A percentile compares a stretch with the other conserved stretches of the same genome.
Evolutionary conservation across 176 grass and related monocot species (phyloP).

Genomic region (Alloteropsis semialata): DNA sequence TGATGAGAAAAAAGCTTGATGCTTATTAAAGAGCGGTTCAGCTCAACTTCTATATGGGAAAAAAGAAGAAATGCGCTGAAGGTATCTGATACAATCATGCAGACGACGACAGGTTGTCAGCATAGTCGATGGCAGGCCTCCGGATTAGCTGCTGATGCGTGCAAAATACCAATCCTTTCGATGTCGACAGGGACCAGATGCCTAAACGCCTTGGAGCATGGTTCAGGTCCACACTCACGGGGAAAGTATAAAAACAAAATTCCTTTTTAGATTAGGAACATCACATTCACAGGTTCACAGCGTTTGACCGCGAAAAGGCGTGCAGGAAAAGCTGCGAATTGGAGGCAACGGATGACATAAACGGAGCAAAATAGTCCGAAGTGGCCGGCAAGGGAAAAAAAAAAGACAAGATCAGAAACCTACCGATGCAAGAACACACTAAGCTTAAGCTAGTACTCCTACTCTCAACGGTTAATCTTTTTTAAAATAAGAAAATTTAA

Average conservation of each 20-base stretch:
- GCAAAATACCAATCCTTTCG: neutral
- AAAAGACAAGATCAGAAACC: neutral
- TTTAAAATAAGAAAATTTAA: neutral
- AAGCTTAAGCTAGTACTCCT: neutral
- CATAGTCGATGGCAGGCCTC: neutral
- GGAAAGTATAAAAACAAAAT: neutral
- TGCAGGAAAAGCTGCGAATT: neutral
- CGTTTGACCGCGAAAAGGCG: conserved; percentile 14
- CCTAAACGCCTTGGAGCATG: neutral
- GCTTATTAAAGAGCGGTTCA: neutral
- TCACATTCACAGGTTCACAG: conserved; percentile 30
- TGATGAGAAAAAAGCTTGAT: neutral
- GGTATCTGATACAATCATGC: neutral
- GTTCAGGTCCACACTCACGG: neutral
- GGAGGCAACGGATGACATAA: neutral
- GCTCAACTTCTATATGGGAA: neutral
- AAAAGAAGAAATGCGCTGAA: neutral
- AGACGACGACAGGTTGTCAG: neutral
- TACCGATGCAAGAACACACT: neutral
- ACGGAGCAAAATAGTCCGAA: neutral
- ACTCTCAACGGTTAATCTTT: no score
- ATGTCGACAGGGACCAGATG: neutral
- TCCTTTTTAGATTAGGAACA: neutral
- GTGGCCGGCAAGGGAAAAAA: neutral
- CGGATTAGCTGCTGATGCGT: conserved; percentile 10